A percentile compares a stretch with the other conserved stretches of the same genome.
Conservation (phyloP, 1,284 basidiomycete genomes). For the Cerioporus squamosus region DNA sequence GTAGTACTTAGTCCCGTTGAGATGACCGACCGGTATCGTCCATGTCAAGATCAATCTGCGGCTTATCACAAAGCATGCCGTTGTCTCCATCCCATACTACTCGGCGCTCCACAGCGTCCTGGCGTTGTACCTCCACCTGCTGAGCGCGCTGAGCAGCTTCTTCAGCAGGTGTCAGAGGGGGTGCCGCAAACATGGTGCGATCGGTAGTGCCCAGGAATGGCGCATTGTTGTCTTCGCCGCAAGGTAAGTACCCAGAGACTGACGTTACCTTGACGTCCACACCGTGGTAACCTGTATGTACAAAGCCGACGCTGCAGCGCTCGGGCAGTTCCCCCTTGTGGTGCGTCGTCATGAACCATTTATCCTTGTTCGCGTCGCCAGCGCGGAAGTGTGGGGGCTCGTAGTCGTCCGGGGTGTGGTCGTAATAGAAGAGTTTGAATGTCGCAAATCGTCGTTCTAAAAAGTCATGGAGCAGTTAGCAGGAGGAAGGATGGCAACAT, state of each 20-base stretch:
- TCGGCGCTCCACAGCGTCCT: slow-evolving; percentile 46
- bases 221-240: slow-evolving; percentile 60
- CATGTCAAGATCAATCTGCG: slow-evolving; percentile 20
- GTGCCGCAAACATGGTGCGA: slow-evolving; percentile 34
- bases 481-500: not conserved
- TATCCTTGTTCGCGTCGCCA: slow-evolving; percentile 68
- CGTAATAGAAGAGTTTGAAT: slow-evolving; percentile 83
- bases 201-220: slow-evolving; percentile 56
- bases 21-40: slow-evolving; percentile 12
- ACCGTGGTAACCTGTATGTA: slow-evolving; percentile 75
- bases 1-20: slow-evolving; percentile 2
- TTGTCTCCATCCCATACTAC: slow-evolving; percentile 52
- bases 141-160: slow-evolving; percentile 55
- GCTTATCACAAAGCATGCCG: slow-evolving; percentile 23
- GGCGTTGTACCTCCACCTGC: slow-evolving; percentile 58
- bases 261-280: slow-evolving; percentile 73
- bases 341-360: slow-evolving; percentile 80
- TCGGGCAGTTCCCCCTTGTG: slow-evolving; percentile 69
- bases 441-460: slow-evolving; percentile 78
- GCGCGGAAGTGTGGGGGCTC: slow-evolving; percentile 77
- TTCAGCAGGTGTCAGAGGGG: slow-evolving; percentile 55
- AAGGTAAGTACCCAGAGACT: slow-evolving; percentile 73
- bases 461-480: not conserved
- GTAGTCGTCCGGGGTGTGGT: slow-evolving; percentile 74
- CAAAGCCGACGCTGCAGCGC: slow-evolving; percentile 64